Base-by-base conservation (phyloP, 768 basidiomycete species). In the Hygrophorus pudorinus region DNA sequence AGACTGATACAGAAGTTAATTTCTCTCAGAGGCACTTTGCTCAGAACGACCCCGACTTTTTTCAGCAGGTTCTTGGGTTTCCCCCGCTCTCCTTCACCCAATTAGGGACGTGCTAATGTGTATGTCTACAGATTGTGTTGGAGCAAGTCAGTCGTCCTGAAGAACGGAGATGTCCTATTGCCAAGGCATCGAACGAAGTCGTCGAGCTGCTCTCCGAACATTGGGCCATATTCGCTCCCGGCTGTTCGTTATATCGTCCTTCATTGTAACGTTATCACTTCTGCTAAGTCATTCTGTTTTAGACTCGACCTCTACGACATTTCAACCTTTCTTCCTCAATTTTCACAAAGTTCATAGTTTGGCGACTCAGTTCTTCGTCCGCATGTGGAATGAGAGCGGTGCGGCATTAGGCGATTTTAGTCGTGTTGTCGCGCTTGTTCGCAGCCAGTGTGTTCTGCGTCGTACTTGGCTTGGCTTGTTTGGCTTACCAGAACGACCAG, bases 341-440 rank as follows among this genome's bases (percentile, higher is more conserved):
- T 87, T 92, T 56, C 72, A 75, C 56, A 79, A 73, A 50, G 81
- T 90, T 4, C 91, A 96, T 60, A 67, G 73, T 8, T 65, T 91
- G n/a, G 84, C 85, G 4, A 78, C 81, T 3, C 76, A 76, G 37
- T 92, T 93, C 67, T 93, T 93, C 63, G 65, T 89, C n/a, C 76
- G 87, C 28, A 90, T 94, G 79, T 94, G 88, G 89, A 76, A 72
- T 52, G 91, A 94, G 58, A 86, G 85, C 54, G 81, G 82, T 10
- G 85, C 91, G 1, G 78, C 82, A 3, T 55, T 60, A 10, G 79
- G 70, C 14, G 91, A 94, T 61, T 89, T 91, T 51, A 68, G 73
- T 29, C 79, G 92, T 8, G 79, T 94, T 8, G 74, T 76, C 28
- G 82, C 79, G 5, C 67, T 93, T 14, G 81, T 83, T 29, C 77